Base-by-base conservation (phyloP, 371 early-diverging fungal genomes). In the Thermomucor indicae-seudaticae region DNA sequence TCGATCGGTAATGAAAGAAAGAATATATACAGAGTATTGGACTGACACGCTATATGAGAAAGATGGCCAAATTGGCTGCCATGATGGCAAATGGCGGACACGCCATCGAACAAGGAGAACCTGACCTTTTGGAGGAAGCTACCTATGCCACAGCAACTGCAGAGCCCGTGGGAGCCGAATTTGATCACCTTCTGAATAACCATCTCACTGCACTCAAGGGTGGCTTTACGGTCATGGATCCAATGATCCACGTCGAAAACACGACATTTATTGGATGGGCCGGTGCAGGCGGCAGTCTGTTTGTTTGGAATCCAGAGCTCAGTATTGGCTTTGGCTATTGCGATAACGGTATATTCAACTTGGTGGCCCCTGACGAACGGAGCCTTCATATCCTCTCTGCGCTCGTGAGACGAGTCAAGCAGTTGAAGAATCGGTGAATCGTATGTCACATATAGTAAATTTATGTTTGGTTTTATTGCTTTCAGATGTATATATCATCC, bases 11-110 rank as follows among this genome's bases (percentile, higher is more conserved):
- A 69, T 60, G 39, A 27, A 14, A 6, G 29, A 25, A 29, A 40
- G 22, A 4, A 25, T 28, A 34, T 43, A 22, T 48, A 48, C 31
- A 42, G 38, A 24, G 19, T 31, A 12, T 20, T n/a, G 10, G 16
- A 1, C 16, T 7, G 6, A 30, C 14, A 7, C 1, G 16, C 8
- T 10, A 40, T 40, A 40, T 40, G 6, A n/a, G 7, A 30, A 52
- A 79, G 80, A 64, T 86, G n/a, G 87, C 80, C 2, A 76, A 72
- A 44, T 54, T 88, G 20, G 83, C 77, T 20, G 81, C 85, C 12
- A 69, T 85, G 53, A 74, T 87, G 80, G 82, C 84, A 11, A 85
- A 85, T 55, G 52, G 65, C n/a, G 89, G 89, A 8, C 46, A 67
- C 19, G 64, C 84, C 0, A 53, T 78, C 17, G 61, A 57, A 25